Base-by-base conservation (phyloP, 495 filamentous ascomycete genomes). In the Pyrenopolyporus hunteri region DNA sequence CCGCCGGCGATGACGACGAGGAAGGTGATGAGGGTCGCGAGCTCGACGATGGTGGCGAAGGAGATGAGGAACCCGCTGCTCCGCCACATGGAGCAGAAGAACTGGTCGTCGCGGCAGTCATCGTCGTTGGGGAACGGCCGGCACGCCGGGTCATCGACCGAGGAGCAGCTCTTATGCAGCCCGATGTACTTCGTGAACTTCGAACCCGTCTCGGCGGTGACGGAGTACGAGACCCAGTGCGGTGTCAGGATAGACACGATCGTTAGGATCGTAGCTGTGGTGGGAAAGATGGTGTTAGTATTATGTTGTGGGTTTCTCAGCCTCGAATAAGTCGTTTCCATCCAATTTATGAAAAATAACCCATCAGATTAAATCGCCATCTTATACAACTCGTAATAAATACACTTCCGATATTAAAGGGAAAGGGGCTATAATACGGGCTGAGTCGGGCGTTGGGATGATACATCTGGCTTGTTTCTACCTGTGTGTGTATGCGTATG, bases 81-180 rank as follows among this genome's bases (percentile, higher is more conserved):
- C 26, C 90, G 83, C 93, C 93, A 98, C 83, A 95, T 89, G 59
- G 85, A 88, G 76, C 93, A 96, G 80, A 98, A 96, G 73, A 86
- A 84, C 23, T 85, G 82, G 67, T 90, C 83, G 42, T 79, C 77
- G 64, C 83, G 86, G 59, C 85, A 81, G 76, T 88, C 91, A 74
- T 90, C 89, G 42, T 84, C 79, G 57, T 80, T 75, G 79, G 80
- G 76, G 82, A 89, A 83, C 71, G 69, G 72, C 5, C 66, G 47
- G 57, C 81, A 85, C 3, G 47, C 23, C 7, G 68, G 57, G 14
- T 63, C 59, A 31, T 66, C 65, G 29, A 76, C 61, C 22, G 78
- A 81, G 36, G 82, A 89, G 74, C 93, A 98, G 63, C 86, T 86
- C 22, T 80, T 79, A 73, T 95, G 88, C 32, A 98, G 85, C 40